A percentile compares a stretch with the other conserved stretches of the same genome.
These are phyloP conservation scores for Syncephalastrum racemosum DNA, from an alignment of 371 early-diverging fungal species.

Conservation along the genomic window DNA sequence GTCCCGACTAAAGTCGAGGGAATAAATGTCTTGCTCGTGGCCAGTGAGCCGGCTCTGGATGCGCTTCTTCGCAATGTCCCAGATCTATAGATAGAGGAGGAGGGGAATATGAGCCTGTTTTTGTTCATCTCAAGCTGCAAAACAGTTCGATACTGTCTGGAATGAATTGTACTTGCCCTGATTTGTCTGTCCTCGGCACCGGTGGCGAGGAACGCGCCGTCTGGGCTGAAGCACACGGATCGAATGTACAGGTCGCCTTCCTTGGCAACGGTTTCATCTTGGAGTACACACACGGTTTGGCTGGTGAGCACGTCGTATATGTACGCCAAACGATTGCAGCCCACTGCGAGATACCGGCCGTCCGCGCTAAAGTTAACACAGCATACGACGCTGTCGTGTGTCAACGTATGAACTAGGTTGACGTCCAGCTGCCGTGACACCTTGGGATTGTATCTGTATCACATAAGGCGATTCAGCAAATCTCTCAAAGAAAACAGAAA, in stretches of 20 bases:
- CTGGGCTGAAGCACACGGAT: conserved; percentile 96
- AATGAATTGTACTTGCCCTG: conserved; percentile 72
- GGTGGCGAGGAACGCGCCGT: conserved; percentile 89
- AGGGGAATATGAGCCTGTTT: background rate
- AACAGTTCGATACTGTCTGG: background rate
- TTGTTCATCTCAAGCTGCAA: too few species aligned
- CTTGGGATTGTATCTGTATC: conserved; percentile 66
- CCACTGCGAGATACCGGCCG: conserved; percentile 89
- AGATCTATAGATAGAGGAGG: conserved; percentile 46
- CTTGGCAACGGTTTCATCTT: conserved; percentile 73
- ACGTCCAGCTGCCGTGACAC: conserved; percentile 68
- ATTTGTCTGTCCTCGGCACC: conserved; percentile 97
- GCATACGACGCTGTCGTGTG: conserved; percentile 89
- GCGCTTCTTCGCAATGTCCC: conserved; percentile 74
- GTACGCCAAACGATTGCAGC: conserved; percentile 87
- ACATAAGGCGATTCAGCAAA: conserved; percentile 2
- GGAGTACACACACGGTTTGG: conserved; percentile 64
- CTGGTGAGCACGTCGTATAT: conserved; percentile 82
- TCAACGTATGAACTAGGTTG: conserved; percentile 79
- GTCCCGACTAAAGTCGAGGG: conserved; percentile 93
- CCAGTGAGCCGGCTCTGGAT: conserved; percentile 77
- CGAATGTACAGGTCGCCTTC: conserved; percentile 91
- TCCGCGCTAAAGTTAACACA: conserved; percentile 92
- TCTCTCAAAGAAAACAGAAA: background rate
- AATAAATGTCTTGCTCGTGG: conserved; percentile 97